Conservation (phyloP, 345 rosid genomes). For the Populus deltoides region DNA sequence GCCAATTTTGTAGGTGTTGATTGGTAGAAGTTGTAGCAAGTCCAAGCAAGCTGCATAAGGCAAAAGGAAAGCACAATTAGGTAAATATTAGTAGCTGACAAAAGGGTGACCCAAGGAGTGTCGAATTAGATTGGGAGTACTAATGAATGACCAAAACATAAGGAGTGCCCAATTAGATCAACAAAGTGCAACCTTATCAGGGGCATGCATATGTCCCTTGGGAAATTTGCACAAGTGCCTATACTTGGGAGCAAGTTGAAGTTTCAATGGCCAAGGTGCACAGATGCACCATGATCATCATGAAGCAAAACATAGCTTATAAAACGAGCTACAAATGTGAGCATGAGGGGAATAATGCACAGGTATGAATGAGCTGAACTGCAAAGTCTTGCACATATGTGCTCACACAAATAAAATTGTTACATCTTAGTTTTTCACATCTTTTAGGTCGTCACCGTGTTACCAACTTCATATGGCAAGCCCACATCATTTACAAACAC, state of each 20-base stretch:
- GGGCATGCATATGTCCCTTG: background rate
- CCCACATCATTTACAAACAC: background rate
- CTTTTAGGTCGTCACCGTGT: background rate
- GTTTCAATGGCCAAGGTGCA: background rate
- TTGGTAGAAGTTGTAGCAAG: slow-evolving; percentile 95
- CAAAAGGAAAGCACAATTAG: background rate
- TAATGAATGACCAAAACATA: background rate
- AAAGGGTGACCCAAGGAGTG: background rate
- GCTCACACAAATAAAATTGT: no score
- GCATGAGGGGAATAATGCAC: no score
- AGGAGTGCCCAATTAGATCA: background rate
- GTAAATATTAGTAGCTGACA: background rate
- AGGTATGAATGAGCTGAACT: no score
- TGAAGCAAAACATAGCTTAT: background rate
- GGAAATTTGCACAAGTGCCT: no score
- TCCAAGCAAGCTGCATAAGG: slow-evolving; percentile 83
- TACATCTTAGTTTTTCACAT: background rate
- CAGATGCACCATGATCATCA: background rate
- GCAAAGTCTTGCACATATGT: no score
- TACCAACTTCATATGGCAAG: no score
- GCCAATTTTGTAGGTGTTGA: slow-evolving; percentile 91
- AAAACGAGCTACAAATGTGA: no score
- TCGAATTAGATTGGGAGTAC: background rate
- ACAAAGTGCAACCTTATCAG: background rate
- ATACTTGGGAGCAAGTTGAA: no score